Conservation (phyloP, 371 early-diverging fungal genomes). For the Hamiltosporidium tvaerminnensis region DNA sequence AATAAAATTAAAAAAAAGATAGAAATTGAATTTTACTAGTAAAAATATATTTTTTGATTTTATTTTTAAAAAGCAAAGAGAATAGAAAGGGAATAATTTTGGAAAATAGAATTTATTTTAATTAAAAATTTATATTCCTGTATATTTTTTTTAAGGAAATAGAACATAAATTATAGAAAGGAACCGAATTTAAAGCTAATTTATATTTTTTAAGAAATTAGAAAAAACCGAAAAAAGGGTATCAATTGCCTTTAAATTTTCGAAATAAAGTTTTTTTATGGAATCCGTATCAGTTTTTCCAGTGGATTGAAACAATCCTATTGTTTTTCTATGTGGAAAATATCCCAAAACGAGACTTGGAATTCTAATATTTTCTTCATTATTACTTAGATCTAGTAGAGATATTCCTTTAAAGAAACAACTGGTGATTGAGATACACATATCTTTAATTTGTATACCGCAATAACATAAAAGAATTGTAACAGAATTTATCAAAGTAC, state of each 20-base stretch:
- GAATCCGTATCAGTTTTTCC: background rate
- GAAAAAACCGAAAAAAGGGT: background rate
- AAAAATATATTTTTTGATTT: too few species aligned
- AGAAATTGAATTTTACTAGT: too few species aligned
- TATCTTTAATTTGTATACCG: slow-evolving; percentile 26
- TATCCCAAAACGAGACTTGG: background rate
- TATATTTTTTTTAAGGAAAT: too few species aligned
- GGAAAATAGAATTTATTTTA: too few species aligned
- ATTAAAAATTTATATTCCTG: too few species aligned
- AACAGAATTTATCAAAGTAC: slow-evolving; percentile 26
- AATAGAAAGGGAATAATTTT: too few species aligned
- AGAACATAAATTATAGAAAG: too few species aligned
- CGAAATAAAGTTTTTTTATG: background rate
- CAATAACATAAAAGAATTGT: slow-evolving; percentile 18
- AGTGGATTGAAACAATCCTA: background rate
- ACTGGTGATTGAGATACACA: background rate
- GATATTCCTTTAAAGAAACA: background rate
- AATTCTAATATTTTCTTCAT: slow-evolving; percentile 1
- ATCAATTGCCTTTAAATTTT: background rate
- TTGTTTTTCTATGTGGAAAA: background rate
- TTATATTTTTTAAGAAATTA: background rate
- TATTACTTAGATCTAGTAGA: background rate
- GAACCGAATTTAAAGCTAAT: too few species aligned
- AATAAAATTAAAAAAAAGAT: too few species aligned
- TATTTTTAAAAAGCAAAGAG: too few species aligned